A percentile compares a stretch with the other conserved stretches of the same genome.
Conservation (phyloP, 1,284 basidiomycete genomes). For the Pseudozyma thailandica region DNA sequence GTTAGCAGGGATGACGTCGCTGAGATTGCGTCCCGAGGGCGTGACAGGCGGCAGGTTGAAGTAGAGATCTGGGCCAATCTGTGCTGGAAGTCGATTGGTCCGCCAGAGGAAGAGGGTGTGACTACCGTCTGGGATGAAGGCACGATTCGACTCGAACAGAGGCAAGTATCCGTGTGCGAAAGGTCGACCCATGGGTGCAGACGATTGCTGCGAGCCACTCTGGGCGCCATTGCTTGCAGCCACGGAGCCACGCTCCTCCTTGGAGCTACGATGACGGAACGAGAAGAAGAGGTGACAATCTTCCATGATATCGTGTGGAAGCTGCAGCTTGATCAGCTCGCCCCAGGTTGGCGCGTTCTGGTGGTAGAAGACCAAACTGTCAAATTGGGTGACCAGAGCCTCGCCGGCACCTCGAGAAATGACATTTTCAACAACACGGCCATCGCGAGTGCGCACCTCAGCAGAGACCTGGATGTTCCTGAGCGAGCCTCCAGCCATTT, state of each 20-base stretch:
- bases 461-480: constrained; percentile 87
- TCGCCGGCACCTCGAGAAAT: constrained; percentile 89
- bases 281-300: constrained; percentile 94
- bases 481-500: constrained; percentile 52
- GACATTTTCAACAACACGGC: constrained; percentile 78
- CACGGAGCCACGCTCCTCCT: constrained; percentile 53
- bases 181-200: constrained; percentile 68
- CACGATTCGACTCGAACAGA: constrained; percentile 79
- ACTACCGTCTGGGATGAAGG: constrained; percentile 89
- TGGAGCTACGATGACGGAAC: constrained; percentile 81
- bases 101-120: constrained; percentile 75
- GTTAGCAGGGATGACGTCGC: constrained; percentile 54
- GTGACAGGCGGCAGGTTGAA: constrained; percentile 75
- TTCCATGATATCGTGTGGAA: constrained; percentile 78
- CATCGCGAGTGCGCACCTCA: constrained; percentile 83
- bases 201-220: constrained; percentile 16
- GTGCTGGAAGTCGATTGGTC: constrained; percentile 41
- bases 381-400: constrained; percentile 79
- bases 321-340: constrained; percentile 86
- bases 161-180: constrained; percentile 95
- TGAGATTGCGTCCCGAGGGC: constrained; percentile 72
- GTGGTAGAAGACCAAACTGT: constrained; percentile 78
- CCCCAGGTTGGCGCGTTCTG: constrained; percentile 80
- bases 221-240: constrained; percentile 19
- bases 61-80: constrained; percentile 74